Evolutionary conservation across 345 rosid genomes (phyloP).

Genomic region (Syzygium aqueum): DNA sequence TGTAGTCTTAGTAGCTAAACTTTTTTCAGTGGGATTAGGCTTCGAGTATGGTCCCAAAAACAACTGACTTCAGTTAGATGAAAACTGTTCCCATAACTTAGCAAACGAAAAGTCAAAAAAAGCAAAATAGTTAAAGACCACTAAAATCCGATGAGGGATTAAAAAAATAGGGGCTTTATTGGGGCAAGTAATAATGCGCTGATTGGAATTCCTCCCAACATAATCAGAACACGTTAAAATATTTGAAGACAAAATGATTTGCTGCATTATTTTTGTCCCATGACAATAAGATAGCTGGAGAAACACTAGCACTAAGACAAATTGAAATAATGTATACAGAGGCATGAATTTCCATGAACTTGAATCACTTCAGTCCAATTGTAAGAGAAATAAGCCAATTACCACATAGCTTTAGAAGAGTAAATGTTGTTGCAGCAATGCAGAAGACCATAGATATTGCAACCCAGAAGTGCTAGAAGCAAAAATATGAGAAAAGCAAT

Average conservation of each 20-base stretch:
- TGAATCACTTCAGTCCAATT: not conserved
- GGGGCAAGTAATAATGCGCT: not conserved
- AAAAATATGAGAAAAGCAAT: conserved; percentile 1
- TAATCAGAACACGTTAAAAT: not conserved
- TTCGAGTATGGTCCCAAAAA: not conserved
- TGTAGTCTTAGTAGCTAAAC: not conserved
- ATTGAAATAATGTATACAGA: not conserved
- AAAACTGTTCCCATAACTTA: not conserved
- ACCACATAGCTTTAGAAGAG: conserved; percentile 87
- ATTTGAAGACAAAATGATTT: not conserved
- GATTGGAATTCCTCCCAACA: not conserved
- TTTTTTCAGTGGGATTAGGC: not conserved
- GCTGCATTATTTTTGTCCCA: not conserved
- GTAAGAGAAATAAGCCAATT: conserved; percentile 3
- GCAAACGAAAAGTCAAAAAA: not conserved
- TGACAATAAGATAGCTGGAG: not conserved
- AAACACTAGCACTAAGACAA: not conserved
- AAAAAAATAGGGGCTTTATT: not conserved
- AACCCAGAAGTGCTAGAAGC: conserved; percentile 86
- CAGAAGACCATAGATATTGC: conserved; percentile 91
- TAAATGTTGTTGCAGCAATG: conserved; percentile 80
- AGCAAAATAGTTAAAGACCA: not conserved
- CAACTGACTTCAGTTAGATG: not conserved
- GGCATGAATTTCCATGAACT: not conserved
- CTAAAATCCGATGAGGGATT: not conserved